Evolutionary conservation across 495 filamentous ascomycete genomes (phyloP).

Genomic region (Penicillium canariense): DNA sequence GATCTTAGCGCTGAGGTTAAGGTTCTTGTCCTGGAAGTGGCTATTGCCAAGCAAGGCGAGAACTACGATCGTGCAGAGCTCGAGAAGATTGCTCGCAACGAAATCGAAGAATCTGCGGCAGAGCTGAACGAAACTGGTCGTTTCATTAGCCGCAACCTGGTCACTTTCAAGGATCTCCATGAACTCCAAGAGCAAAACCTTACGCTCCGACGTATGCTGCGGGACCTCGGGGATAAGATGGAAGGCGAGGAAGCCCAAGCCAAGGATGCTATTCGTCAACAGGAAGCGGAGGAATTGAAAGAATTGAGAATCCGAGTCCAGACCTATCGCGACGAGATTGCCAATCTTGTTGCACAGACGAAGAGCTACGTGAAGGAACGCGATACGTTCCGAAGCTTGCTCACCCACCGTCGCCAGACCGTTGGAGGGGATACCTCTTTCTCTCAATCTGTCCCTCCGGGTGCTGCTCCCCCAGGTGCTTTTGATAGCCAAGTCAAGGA

Average conservation of each 20-base stretch:
- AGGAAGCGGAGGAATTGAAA: constrained; percentile 71
- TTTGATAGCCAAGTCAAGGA: constrained; percentile 44
- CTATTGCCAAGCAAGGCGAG: constrained; percentile 74
- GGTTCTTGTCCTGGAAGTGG: constrained; percentile 77
- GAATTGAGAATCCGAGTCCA: constrained; percentile 61
- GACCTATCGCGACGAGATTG: constrained; percentile 68
- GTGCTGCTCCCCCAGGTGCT: constrained; percentile 41
- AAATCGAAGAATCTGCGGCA: constrained; percentile 53
- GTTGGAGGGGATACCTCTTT: constrained; percentile 60
- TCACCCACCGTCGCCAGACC: constrained; percentile 68
- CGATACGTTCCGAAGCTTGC: constrained; percentile 94
- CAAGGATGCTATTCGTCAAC: constrained; percentile 63
- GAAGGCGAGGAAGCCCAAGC: constrained; percentile 81
- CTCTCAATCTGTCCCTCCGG: constrained; percentile 58
- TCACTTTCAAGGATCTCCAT: constrained; percentile 75
- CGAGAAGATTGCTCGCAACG: constrained; percentile 66
- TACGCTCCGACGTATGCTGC: constrained; percentile 73
- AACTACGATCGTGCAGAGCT: constrained; percentile 69
- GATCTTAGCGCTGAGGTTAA: constrained; percentile 89
- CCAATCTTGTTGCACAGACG: constrained; percentile 71
- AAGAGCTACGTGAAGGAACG: constrained; percentile 93
- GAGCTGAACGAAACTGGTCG: constrained; percentile 76
- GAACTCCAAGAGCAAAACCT: constrained; percentile 89
- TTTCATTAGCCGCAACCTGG: constrained; percentile 80
- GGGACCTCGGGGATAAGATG: constrained; percentile 83